These are phyloP conservation scores for Solanum sitiens DNA, from an alignment of 257 asterid genomes.

Conservation along the genomic window DNA sequence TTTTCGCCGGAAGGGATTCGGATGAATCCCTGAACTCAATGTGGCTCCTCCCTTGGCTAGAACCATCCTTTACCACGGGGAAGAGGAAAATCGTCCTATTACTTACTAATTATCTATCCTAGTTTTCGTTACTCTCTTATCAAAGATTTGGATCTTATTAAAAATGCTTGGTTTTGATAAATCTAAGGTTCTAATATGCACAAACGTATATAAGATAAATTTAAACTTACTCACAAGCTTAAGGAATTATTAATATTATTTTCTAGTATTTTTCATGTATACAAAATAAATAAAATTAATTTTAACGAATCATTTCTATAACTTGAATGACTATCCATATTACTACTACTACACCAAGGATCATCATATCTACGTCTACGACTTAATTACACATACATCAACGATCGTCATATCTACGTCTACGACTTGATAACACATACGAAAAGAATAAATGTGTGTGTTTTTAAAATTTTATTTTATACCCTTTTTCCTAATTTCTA, in stretches of 20 bases:
- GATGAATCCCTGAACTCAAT: too few species aligned
- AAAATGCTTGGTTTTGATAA: too few species aligned
- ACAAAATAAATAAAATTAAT: not conserved
- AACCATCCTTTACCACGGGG: not conserved
- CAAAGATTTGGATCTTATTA: not conserved
- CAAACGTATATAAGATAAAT: not conserved
- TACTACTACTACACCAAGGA: too few species aligned
- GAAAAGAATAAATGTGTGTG: too few species aligned
- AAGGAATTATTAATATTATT: not conserved
- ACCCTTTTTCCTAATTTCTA: too few species aligned
- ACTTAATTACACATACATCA: too few species aligned
- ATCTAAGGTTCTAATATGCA: not conserved
- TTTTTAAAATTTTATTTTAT: too few species aligned
- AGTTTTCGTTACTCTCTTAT: not conserved
- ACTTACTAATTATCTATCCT: not conserved
- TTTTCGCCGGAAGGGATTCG: too few species aligned
- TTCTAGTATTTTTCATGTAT: not conserved
- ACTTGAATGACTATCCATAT: not conserved
- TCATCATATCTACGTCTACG: too few species aligned
- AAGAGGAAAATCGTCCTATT: not conserved
- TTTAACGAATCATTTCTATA: not conserved
- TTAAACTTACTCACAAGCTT: not conserved
- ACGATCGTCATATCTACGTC: too few species aligned
- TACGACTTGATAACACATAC: too few species aligned
- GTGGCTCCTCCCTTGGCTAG: not conserved